phyloP scores from a whole-genome alignment of 176 grass and related monocot genomes.

The sorghum (Sorghum bicolor) region DNA sequence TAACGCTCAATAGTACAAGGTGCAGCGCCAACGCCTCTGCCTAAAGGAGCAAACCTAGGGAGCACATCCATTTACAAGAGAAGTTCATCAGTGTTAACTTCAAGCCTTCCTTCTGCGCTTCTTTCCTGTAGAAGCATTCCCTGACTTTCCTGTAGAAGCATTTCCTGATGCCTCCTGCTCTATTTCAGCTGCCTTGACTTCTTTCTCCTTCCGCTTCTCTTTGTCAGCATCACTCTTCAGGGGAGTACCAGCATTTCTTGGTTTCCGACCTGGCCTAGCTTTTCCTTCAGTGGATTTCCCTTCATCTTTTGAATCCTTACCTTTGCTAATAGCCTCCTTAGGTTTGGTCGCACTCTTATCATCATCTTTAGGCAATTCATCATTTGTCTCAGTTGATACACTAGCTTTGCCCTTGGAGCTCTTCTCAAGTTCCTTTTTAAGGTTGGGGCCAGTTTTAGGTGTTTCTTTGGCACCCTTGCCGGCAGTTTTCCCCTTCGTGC shows the following conservation, averaged over 20 bases:
- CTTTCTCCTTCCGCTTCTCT: slow-evolving; percentile 48
- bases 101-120: slow-evolving; percentile 64
- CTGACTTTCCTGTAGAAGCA: slow-evolving; percentile 49
- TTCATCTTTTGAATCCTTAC: slow-evolving; percentile 36
- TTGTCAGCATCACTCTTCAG: slow-evolving; percentile 20
- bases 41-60: slow-evolving; percentile 15
- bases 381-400: slow-evolving; percentile 26
- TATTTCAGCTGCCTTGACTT: slow-evolving; percentile 27
- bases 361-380: slow-evolving; percentile 31
- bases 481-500: slow-evolving; percentile 41
- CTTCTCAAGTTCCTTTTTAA: slow-evolving; percentile 37
- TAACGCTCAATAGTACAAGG: slow-evolving; percentile 42
- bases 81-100: not conserved
- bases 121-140: slow-evolving; percentile 46
- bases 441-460: slow-evolving; percentile 21
- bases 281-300: slow-evolving; percentile 46
- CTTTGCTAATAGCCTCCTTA: slow-evolving; percentile 34
- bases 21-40: slow-evolving; percentile 4
- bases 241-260: slow-evolving; percentile 18
- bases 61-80: slow-evolving; percentile 42
- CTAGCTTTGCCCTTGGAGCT: slow-evolving; percentile 25
- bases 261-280: slow-evolving; percentile 39
- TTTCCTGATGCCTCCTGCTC: slow-evolving; percentile 34
- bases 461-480: slow-evolving; percentile 34
- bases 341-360: slow-evolving; percentile 31